Conservation (phyloP, 345 rosid species). For the Pugionium cornutum region DNA sequence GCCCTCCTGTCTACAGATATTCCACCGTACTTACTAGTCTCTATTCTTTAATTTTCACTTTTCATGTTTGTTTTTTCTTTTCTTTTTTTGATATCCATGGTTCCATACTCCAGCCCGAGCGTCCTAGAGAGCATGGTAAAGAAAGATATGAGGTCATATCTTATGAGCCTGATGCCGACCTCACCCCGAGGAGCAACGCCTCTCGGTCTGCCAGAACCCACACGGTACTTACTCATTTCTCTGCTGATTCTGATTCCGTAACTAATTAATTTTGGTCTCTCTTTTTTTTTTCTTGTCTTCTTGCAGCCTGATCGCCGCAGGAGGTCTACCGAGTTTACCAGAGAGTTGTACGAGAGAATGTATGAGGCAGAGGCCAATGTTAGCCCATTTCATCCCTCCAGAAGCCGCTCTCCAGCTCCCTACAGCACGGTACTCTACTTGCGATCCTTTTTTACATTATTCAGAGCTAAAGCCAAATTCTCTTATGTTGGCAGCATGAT, state of each 20-base stretch:
- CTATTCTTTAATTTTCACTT: not conserved
- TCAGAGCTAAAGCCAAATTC: not conserved
- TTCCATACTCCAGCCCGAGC: slow-evolving; percentile 23
- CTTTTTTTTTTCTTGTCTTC: slow-evolving; percentile 1
- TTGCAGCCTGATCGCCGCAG: slow-evolving; percentile 40
- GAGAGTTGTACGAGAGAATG: slow-evolving; percentile 31
- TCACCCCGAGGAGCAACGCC: slow-evolving; percentile 30
- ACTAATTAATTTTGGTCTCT: no score
- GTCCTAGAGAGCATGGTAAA: slow-evolving; percentile 23
- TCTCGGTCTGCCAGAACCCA: slow-evolving; percentile 33
- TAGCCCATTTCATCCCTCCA: slow-evolving; percentile 40
- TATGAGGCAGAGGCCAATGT: slow-evolving; percentile 37
- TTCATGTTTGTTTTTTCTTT: slow-evolving; percentile 2
- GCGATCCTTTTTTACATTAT: not conserved
- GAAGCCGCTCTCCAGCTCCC: slow-evolving; percentile 41
- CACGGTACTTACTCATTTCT: slow-evolving; percentile 25
- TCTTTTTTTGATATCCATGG: not conserved
- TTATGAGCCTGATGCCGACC: slow-evolving; percentile 35
- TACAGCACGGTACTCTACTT: slow-evolving; percentile 26
- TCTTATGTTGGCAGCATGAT: slow-evolving; percentile 24
- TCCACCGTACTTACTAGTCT: slow-evolving; percentile 20
- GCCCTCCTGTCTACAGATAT: slow-evolving; percentile 38
- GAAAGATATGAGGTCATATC: slow-evolving; percentile 13
- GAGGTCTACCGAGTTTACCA: slow-evolving; percentile 33
- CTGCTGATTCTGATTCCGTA: no score